Evolutionary conservation across 1,284 basidiomycete genomes (phyloP).

Genomic region (Apiotrichum laibachii): DNA sequence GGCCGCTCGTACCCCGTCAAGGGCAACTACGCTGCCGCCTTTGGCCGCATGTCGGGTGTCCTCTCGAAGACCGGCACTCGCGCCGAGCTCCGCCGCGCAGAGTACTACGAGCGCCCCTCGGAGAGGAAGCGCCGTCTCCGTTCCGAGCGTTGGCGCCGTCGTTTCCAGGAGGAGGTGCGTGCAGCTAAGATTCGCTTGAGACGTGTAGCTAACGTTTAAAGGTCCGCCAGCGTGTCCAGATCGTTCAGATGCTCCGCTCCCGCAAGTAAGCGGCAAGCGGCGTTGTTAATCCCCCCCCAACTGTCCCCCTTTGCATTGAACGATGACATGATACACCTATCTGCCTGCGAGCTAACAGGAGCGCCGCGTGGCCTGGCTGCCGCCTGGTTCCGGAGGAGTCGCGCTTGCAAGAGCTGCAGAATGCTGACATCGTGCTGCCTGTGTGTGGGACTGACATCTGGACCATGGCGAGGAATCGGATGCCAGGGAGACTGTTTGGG

Average conservation of each 20-base stretch:
- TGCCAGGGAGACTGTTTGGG: too few species aligned
- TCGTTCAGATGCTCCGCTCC: slow-evolving; percentile 16
- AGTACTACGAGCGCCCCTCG: slow-evolving; percentile 42
- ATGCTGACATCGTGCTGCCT: not conserved
- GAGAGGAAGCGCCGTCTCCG: slow-evolving; percentile 33
- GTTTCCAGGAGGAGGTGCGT: slow-evolving; percentile 48
- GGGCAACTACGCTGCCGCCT: slow-evolving; percentile 13
- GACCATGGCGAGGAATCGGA: too few species aligned
- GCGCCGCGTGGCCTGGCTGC: too few species aligned
- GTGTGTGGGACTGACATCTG: too few species aligned
- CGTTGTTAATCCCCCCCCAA: not conserved
- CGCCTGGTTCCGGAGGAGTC: too few species aligned
- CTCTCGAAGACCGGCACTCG: slow-evolving; percentile 4
- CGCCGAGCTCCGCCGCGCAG: slow-evolving; percentile 25
- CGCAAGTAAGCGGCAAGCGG: slow-evolving; percentile 14
- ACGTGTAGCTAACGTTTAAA: not conserved
- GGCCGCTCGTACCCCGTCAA: slow-evolving; percentile 20
- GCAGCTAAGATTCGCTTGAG: not conserved
- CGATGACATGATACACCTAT: slow-evolving; percentile 1
- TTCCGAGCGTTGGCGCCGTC: slow-evolving; percentile 38
- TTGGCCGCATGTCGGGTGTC: slow-evolving; percentile 12
- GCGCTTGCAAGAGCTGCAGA: not conserved
- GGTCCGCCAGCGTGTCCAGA: slow-evolving; percentile 20
- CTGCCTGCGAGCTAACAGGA: not conserved
- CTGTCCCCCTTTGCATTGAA: slow-evolving; percentile 4